Conservation (phyloP, 1,139 yeast genomes). For the Nakaseomyces sp. region DNA sequence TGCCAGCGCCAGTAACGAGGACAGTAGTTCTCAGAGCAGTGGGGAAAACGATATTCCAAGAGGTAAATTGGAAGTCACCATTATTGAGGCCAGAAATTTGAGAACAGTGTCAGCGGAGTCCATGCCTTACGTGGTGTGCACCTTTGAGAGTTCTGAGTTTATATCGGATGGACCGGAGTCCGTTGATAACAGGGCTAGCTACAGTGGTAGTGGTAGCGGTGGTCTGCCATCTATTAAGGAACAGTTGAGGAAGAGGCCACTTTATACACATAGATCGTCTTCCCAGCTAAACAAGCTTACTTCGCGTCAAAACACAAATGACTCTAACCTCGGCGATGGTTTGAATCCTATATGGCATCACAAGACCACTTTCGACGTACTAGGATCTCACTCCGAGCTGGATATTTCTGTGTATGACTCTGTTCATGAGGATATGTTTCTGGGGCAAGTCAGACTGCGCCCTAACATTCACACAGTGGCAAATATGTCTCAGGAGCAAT, state of each 20-base stretch:
- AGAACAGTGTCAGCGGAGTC: slow-evolving; percentile 45
- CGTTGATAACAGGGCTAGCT: slow-evolving; percentile 35
- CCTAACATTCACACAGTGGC: slow-evolving; percentile 44
- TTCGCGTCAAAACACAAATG: slow-evolving; percentile 13
- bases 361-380: slow-evolving; percentile 85
- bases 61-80: slow-evolving; percentile 75
- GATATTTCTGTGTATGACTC: slow-evolving; percentile 87
- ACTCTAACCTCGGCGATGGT: slow-evolving; percentile 25
- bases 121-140: slow-evolving; percentile 86
- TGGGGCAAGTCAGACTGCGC: slow-evolving; percentile 72
- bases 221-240: slow-evolving; percentile 22
- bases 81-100: slow-evolving; percentile 69
- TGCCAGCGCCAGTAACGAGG: neutral
- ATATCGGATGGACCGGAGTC: slow-evolving; percentile 76
- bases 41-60: slow-evolving; percentile 44
- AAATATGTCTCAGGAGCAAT: slow-evolving; percentile 39
- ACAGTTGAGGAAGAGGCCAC: slow-evolving; percentile 34
- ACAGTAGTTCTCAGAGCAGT: slow-evolving; percentile 7
- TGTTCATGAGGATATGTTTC: slow-evolving; percentile 66
- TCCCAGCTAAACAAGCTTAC: slow-evolving; percentile 43
- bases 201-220: slow-evolving; percentile 19
- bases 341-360: slow-evolving; percentile 82
- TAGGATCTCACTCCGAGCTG: slow-evolving; percentile 70
- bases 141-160: slow-evolving; percentile 86
- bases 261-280: slow-evolving; percentile 58